phyloP scores from a whole-genome alignment of 495 filamentous ascomycete genomes.

The Hypoxylon trugodes region DNA sequence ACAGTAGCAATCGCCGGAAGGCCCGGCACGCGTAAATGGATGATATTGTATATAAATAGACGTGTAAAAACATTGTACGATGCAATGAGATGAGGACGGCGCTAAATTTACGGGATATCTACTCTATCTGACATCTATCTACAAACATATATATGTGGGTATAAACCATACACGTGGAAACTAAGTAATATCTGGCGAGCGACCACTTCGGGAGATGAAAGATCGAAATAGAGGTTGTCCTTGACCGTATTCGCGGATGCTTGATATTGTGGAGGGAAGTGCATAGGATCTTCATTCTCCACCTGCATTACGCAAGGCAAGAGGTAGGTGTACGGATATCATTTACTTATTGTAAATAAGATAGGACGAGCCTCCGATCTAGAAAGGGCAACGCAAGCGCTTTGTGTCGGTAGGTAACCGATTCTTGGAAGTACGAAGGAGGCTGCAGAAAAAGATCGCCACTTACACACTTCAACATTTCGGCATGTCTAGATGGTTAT shows the following conservation, averaged over 20 bases:
- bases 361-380: not conserved
- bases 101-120: slow-evolving; percentile 1
- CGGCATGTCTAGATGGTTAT: slow-evolving; percentile 1
- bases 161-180: not conserved
- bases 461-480: slow-evolving; percentile 7
- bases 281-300: slow-evolving; percentile 15
- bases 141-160: not conserved
- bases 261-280: not conserved
- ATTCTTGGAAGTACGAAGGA: not conserved
- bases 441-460: not conserved
- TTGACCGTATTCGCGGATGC: not conserved
- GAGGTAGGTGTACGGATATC: not conserved
- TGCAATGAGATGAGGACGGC: not conserved
- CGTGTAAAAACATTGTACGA: slow-evolving; percentile 22
- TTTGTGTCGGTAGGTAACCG: slow-evolving; percentile 1
- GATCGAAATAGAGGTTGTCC: not conserved
- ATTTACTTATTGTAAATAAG: not conserved
- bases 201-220: slow-evolving; percentile 4
- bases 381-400: slow-evolving; percentile 10
- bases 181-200: not conserved
- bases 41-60: not conserved
- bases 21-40: not conserved
- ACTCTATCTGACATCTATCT: not conserved
- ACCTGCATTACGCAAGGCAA: slow-evolving; percentile 4
- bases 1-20: not conserved